Conservation (phyloP, 2,329 filamentous ascomycete genomes). For the Dryadomyces quercivorus region DNA sequence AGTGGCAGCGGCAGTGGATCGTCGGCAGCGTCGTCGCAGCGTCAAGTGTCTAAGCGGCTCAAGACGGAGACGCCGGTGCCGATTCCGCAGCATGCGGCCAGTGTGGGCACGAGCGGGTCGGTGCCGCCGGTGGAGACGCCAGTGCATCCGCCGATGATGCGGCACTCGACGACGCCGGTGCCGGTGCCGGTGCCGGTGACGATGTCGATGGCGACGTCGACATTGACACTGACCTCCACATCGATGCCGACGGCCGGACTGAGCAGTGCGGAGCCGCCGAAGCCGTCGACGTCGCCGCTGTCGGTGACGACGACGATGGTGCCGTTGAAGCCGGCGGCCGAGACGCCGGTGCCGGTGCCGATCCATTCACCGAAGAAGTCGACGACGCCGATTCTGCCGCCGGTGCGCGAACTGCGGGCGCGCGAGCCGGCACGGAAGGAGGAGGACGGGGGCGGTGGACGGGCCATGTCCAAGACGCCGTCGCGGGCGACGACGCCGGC, state of each 20-base stretch:
- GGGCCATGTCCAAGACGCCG: conserved; percentile 4
- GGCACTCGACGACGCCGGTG: conserved; percentile 19
- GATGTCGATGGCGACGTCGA: not conserved
- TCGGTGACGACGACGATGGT: conserved; percentile 13
- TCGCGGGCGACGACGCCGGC: conserved; percentile 8
- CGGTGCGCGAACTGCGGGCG: conserved; percentile 20
- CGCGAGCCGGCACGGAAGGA: conserved; percentile 15
- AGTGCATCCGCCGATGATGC: conserved; percentile 10
- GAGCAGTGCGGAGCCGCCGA: not conserved
- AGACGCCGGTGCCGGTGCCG: conserved; percentile 19
- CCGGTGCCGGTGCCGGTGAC: conserved; percentile 17
- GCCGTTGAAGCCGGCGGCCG: conserved; percentile 18
- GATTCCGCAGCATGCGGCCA: conserved; percentile 16
- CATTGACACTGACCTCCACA: too few species aligned
- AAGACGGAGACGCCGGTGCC: conserved; percentile 27
- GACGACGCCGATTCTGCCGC: conserved; percentile 22
- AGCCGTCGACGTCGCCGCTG: conserved; percentile 3
- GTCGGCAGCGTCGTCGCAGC: conserved; percentile 5
- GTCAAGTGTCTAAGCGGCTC: conserved; percentile 20
- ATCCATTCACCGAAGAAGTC: conserved; percentile 20
- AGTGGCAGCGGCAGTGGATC: not conserved
- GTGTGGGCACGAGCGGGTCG: conserved; percentile 10
- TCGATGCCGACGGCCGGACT: not conserved
- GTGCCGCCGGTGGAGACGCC: conserved; percentile 15
- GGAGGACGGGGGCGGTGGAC: not conserved